Percentiles rank a stretch among this genome's conserved stretches.
Evolutionary conservation across 208 protist genomes (phyloP).

Genomic region (Acanthamoeba lenticulata): DNA sequence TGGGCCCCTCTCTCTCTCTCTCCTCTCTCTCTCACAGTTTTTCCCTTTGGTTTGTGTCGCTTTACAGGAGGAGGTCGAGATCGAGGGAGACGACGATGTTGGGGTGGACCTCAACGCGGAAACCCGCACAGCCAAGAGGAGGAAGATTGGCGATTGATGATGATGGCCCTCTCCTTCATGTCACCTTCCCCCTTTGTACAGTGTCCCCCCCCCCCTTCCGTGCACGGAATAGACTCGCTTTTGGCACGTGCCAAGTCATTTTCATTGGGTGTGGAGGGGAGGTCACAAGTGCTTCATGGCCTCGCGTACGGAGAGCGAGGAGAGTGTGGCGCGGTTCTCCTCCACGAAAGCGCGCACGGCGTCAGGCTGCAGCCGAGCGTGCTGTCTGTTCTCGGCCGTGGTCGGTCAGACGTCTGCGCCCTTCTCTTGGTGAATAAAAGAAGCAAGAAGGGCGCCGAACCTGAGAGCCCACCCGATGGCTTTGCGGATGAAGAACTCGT

Average conservation of each 20-base stretch:
- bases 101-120: not conserved
- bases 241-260: too few species aligned
- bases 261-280: too few species aligned
- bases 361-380: not conserved
- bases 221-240: too few species aligned
- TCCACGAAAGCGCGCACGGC: not conserved
- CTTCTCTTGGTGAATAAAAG: too few species aligned
- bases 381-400: not conserved
- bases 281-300: not conserved
- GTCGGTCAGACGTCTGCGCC: too few species aligned
- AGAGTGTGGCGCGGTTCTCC: not conserved
- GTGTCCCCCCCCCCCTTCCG: too few species aligned
- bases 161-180: not conserved
- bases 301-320: not conserved
- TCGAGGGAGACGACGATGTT: constrained; percentile 26
- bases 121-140: constrained; percentile 35
- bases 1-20: not conserved
- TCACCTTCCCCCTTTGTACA: not conserved
- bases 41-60: not conserved
- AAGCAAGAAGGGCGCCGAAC: too few species aligned
- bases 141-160: constrained; percentile 2
- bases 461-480: constrained; percentile 61
- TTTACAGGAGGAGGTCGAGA: constrained; percentile 2
- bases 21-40: not conserved
- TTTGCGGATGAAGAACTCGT: constrained; percentile 67